phyloP scores from a whole-genome alignment of 768 basidiomycete genomes.

The Russula emetica region DNA sequence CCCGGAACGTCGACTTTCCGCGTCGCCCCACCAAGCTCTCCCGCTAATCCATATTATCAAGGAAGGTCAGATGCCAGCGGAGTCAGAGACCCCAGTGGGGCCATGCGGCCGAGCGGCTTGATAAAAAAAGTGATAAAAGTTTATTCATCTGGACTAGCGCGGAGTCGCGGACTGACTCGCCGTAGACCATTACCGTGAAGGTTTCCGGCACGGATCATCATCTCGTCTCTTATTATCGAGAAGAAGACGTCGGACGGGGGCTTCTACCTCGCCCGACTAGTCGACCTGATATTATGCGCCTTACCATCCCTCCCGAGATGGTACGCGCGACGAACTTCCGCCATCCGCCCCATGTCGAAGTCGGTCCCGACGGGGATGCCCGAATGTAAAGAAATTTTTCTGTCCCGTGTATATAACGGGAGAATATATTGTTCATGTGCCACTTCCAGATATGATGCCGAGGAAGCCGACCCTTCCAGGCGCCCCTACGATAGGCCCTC shows the following conservation, averaged over 20 bases:
- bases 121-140: conserved; percentile 68
- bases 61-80: conserved; percentile 28
- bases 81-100: conserved; percentile 14
- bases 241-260: conserved; percentile 70
- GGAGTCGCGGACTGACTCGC: conserved; percentile 7
- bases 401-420: conserved; percentile 1
- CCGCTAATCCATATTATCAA: conserved; percentile 18
- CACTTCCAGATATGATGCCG: conserved; percentile 27
- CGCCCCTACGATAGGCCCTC: conserved; percentile 26
- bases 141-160: conserved; percentile 6
- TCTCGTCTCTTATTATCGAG: conserved; percentile 78
- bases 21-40: conserved; percentile 19
- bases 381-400: conserved; percentile 48
- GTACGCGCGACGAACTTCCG: conserved; percentile 79
- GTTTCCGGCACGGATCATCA: conserved; percentile 78
- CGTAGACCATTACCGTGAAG: conserved; percentile 79
- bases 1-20: conserved; percentile 27
- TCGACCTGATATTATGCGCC: conserved; percentile 63
- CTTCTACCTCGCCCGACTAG: conserved; percentile 65
- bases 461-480: conserved; percentile 26
- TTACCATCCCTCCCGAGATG: conserved; percentile 72
- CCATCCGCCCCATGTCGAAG: conserved; percentile 74
- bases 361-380: conserved; percentile 63
- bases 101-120: conserved; percentile 48
- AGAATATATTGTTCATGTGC: conserved; percentile 17